Evolutionary conservation across 1,284 basidiomycete genomes (phyloP).

Genomic region (Cryptococcus jaspeensis): DNA sequence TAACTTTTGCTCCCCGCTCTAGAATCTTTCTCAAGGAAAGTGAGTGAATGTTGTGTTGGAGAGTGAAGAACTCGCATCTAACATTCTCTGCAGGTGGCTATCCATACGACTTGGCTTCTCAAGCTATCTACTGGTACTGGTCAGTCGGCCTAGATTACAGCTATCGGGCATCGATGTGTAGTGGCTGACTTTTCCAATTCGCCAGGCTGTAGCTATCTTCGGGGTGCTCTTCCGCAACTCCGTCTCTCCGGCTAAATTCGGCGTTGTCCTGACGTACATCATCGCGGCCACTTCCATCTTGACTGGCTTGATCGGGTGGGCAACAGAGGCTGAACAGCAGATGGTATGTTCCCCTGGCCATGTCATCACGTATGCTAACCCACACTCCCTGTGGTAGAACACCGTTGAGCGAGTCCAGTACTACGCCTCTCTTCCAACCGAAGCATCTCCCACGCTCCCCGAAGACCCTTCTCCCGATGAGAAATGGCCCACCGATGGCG

Average conservation of each 20-base stretch:
- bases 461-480: conserved; percentile 18
- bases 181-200: too few species aligned
- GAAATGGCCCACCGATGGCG: conserved; percentile 41
- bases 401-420: conserved; percentile 33
- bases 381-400: conserved; percentile 23
- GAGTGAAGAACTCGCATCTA: too few species aligned
- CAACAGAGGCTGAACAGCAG: conserved; percentile 2
- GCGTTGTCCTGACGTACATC: conserved; percentile 42
- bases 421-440: conserved; percentile 27
- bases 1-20: too few species aligned
- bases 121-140: conserved; percentile 20
- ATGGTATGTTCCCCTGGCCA: conserved; percentile 1
- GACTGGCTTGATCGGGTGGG: not conserved
- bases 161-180: not conserved
- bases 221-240: conserved; percentile 34
- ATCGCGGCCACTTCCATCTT: conserved; percentile 1
- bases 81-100: too few species aligned
- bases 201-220: conserved; percentile 35
- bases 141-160: conserved; percentile 4
- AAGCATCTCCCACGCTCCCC: conserved; percentile 21
- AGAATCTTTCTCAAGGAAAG: too few species aligned
- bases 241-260: conserved; percentile 37
- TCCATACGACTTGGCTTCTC: conserved; percentile 33
- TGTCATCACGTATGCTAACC: not conserved
- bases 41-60: too few species aligned